phyloP scores from a whole-genome alignment of 345 rosid genomes.

The Capsella bursapastoris region DNA sequence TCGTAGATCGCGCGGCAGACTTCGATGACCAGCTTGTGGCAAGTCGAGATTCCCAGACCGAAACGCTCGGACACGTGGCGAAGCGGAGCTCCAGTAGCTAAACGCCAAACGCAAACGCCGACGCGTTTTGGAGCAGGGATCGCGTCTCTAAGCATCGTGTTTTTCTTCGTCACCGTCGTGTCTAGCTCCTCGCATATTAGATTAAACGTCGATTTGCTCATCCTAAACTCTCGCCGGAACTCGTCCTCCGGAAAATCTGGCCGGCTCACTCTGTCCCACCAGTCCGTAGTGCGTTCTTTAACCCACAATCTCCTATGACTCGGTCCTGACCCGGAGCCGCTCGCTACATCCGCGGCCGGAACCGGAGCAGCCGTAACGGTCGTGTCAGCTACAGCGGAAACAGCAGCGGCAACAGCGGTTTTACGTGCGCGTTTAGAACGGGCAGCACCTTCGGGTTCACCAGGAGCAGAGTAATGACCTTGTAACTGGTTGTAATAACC shows the following conservation, averaged over 20 bases:
- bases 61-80: conserved; percentile 82
- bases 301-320: conserved; percentile 79
- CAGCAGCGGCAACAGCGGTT: conserved; percentile 41
- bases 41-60: conserved; percentile 85
- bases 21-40: conserved; percentile 84
- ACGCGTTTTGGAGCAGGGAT: conserved; percentile 89
- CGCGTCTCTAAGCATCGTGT: conserved; percentile 86
- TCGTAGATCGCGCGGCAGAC: conserved; percentile 74
- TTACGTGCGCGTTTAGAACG: conserved; percentile 54
- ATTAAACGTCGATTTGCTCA: conserved; percentile 79
- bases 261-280: conserved; percentile 78
- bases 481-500: conserved; percentile 50
- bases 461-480: conserved; percentile 45
- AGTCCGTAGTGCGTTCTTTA: conserved; percentile 79
- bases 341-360: conserved; percentile 30
- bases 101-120: conserved; percentile 88
- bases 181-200: conserved; percentile 78
- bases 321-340: conserved; percentile 38
- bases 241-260: conserved; percentile 74
- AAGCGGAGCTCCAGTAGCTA: conserved; percentile 84
- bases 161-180: conserved; percentile 75
- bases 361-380: conserved; percentile 11
- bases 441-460: conserved; percentile 35
- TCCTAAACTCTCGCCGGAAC: conserved; percentile 70
- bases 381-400: conserved; percentile 25